These are phyloP conservation scores for Curvularia sp. DNA, from an alignment of 2,329 filamentous ascomycete species.

Conservation along the genomic window DNA sequence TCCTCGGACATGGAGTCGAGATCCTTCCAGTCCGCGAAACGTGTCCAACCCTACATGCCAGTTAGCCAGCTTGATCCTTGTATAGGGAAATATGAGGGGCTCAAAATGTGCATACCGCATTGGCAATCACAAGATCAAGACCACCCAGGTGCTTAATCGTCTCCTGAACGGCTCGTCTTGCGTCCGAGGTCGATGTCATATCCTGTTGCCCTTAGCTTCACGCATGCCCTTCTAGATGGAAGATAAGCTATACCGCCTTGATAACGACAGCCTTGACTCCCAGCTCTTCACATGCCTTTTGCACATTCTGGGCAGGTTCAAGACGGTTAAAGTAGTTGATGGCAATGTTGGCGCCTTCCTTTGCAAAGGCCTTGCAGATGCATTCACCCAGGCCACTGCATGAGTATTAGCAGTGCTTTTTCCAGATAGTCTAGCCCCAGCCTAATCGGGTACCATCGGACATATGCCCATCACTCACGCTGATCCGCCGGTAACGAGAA, in stretches of 20 bases:
- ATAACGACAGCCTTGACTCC: conserved; percentile 63
- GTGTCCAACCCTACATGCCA: conserved; percentile 64
- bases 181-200: conserved; percentile 66
- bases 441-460: not conserved
- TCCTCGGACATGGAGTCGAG: conserved; percentile 65
- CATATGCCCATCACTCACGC: conserved; percentile 55
- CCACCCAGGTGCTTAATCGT: conserved; percentile 68
- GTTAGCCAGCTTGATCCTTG: not conserved
- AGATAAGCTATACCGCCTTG: conserved; percentile 62
- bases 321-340: conserved; percentile 75
- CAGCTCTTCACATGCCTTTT: conserved; percentile 62
- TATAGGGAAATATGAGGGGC: not conserved
- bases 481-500: conserved; percentile 70
- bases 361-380: conserved; percentile 71
- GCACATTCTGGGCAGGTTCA: conserved; percentile 66
- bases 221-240: too few relatives aligned
- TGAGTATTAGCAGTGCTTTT: not conserved
- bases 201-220: conserved; percentile 57
- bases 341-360: conserved; percentile 71
- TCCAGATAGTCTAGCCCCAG: not conserved
- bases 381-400: conserved; percentile 74
- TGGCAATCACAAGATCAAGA: conserved; percentile 79
- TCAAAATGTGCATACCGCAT: conserved; percentile 61
- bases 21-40: conserved; percentile 64
- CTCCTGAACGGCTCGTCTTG: conserved; percentile 65